Percentiles rank a stretch among this genome's conserved stretches.
Conservation (phyloP, 2,329 filamentous ascomycete species). For the Fusarium tanahbumbuense region DNA sequence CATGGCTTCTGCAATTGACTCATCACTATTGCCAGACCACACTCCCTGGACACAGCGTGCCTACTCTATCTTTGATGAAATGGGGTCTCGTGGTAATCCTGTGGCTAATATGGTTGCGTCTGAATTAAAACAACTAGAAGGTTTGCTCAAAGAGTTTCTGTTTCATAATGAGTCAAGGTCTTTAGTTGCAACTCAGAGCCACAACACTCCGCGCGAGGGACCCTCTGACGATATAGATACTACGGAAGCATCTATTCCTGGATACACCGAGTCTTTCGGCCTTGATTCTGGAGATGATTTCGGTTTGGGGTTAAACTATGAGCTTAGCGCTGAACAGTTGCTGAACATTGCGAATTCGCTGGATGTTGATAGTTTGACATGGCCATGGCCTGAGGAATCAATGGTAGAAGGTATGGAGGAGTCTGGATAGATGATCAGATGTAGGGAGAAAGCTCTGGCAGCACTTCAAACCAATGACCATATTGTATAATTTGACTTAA, state of each 20-base stretch:
- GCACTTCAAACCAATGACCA: neutral
- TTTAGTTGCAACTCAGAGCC: neutral
- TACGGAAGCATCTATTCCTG: neutral
- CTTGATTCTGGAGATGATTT: slow-evolving; percentile 17
- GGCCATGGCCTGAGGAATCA: slow-evolving; percentile 32
- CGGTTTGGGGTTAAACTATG: slow-evolving; percentile 28
- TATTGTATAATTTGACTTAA: neutral
- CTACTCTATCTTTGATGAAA: slow-evolving; percentile 59
- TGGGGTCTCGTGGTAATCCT: slow-evolving; percentile 57
- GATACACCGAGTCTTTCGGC: slow-evolving; percentile 6
- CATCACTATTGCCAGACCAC: slow-evolving; percentile 50
- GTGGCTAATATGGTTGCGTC: slow-evolving; percentile 55
- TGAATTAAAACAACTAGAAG: slow-evolving; percentile 30
- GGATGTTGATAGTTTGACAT: slow-evolving; percentile 38
- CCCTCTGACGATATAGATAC: neutral
- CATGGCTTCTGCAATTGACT: slow-evolving; percentile 54
- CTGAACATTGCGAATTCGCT: slow-evolving; percentile 36
- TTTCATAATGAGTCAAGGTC: slow-evolving; percentile 5
- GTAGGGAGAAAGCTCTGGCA: neutral
- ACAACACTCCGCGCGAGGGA: slow-evolving; percentile 5
- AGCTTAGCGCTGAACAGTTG: slow-evolving; percentile 38
- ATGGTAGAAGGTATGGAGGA: neutral
- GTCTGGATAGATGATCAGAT: neutral
- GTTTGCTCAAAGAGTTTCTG: slow-evolving; percentile 10
- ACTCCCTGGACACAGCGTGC: slow-evolving; percentile 55